Percentiles rank a stretch among this genome's conserved stretches.
Conservation (phyloP, 164 flowering plant species). For the Protea cynaroides region DNA sequence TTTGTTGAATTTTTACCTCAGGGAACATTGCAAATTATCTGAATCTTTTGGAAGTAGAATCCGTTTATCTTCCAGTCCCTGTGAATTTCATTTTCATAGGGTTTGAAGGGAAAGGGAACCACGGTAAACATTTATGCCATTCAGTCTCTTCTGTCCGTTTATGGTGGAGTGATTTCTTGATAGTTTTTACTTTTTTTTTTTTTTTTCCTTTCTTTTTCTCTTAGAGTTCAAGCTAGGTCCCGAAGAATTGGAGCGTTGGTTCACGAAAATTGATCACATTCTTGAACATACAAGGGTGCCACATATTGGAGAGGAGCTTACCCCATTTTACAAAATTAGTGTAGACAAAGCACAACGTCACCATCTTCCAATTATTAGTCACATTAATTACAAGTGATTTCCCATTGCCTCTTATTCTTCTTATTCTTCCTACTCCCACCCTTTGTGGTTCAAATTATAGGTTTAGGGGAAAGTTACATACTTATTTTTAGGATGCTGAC, state of each 20-base stretch:
- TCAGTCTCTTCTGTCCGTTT: neutral
- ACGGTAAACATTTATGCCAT: conserved; percentile 38
- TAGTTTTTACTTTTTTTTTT: neutral
- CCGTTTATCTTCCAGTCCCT: conserved; percentile 84
- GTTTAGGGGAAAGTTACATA: neutral
- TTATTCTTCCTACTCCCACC: neutral
- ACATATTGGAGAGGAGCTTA: conserved; percentile 59
- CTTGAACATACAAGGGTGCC: conserved; percentile 90
- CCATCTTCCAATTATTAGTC: conserved; percentile 73
- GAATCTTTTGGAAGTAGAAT: conserved; percentile 78
- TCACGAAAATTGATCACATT: conserved; percentile 84
- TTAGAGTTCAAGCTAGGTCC: conserved; percentile 72
- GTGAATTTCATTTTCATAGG: conserved; percentile 94
- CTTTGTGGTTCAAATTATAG: neutral
- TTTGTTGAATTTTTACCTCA: conserved; percentile 20
- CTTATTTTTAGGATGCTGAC: no score
- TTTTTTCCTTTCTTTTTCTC: conserved; percentile 5
- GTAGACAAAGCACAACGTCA: conserved; percentile 52
- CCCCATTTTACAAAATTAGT: conserved; percentile 65
- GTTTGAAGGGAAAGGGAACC: conserved; percentile 96
- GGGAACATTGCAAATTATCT: conserved; percentile 83
- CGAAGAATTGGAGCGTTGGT: conserved; percentile 95
- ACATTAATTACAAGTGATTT: conserved; percentile 77
- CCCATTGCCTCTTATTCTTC: conserved; percentile 2
- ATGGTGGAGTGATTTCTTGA: neutral